Evolutionary conservation across 2,329 filamentous ascomycete genomes (phyloP).

Genomic region (Diaporthe velutina): DNA sequence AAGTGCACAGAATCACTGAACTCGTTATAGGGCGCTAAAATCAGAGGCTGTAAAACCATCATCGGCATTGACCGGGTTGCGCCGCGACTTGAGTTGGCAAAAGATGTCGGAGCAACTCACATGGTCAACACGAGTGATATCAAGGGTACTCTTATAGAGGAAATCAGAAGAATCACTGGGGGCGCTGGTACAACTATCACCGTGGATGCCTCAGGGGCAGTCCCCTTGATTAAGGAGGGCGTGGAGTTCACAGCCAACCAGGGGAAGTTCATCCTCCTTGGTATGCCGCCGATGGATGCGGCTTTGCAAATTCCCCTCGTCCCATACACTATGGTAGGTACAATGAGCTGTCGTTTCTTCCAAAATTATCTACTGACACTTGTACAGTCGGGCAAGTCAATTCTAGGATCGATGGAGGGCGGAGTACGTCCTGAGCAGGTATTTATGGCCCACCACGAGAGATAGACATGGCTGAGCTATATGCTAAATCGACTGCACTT

Average conservation of each 20-base stretch:
- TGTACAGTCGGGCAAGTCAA: background rate
- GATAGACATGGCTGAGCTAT: background rate
- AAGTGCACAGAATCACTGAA: background rate
- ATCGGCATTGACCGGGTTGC: background rate
- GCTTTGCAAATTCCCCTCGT: background rate
- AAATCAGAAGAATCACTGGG: background rate
- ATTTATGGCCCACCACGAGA: background rate
- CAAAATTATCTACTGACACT: background rate
- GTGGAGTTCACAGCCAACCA: slow-evolving; percentile 8
- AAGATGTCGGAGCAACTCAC: background rate
- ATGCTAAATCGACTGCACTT: background rate
- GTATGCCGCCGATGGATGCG: background rate
- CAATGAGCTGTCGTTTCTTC: background rate
- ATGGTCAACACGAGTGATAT: background rate
- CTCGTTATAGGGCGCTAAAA: background rate
- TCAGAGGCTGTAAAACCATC: background rate
- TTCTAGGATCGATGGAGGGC: background rate
- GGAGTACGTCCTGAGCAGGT: background rate
- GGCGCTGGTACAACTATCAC: background rate
- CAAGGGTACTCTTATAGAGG: background rate
- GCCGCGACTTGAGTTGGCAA: slow-evolving; percentile 7
- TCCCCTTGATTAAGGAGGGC: background rate
- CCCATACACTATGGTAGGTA: background rate
- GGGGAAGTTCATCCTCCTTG: background rate
- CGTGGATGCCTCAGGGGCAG: background rate